Evolutionary conservation across 495 filamentous ascomycete genomes (phyloP), one percentile per base, ranked within the genome.

Genomic region (Parachaetomium inaequale): DNA sequence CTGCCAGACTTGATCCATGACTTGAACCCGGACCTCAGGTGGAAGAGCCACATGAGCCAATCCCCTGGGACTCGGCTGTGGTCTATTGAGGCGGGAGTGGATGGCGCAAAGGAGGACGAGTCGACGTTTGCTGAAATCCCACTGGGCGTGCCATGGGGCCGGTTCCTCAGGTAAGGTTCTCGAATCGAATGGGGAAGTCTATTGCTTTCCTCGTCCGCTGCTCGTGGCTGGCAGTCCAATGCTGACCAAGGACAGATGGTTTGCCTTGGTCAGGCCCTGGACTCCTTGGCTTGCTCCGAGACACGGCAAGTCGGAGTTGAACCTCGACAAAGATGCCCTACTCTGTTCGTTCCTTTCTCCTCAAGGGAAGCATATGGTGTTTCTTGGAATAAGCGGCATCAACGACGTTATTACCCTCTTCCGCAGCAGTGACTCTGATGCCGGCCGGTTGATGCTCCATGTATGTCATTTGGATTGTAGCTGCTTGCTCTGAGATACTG

Each of bases 221-320:
- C 8, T 8, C 17, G 50, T 34, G 4, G 6, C 6, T 34, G n/a
- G 0, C 31, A 1, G 4, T 28, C 52, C 4, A n/a, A 26, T 40
- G 66, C 70, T 72, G 59, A 77, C 49, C 32, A 49, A 43, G 38
- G 12, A 26, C 51, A 82, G 86, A 61, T 93, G 90, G 82, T 92
- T 96, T 68, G 84, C 90, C 5, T 74, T 94, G 7, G 87, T 92
- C 15, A 85, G 91, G n/a, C 75, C 88, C 3, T 92, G 87, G 84
- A 80, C 78, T 31, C 86, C 92, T 1, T 98, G 94, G 94, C 78
- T 98, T 15, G 90, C 88, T 0, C 94, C 94, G 23, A 79, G 91
- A 17, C 94, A 98, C 73, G 93, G 93, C 15, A 85, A 81, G 56
- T 72, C 77, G 10, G 71, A 76, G 6, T 89, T 95, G 32, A 68